Base-by-base conservation (phyloP, 345 rosid genomes). In the Erysimum cheiranthoides region DNA sequence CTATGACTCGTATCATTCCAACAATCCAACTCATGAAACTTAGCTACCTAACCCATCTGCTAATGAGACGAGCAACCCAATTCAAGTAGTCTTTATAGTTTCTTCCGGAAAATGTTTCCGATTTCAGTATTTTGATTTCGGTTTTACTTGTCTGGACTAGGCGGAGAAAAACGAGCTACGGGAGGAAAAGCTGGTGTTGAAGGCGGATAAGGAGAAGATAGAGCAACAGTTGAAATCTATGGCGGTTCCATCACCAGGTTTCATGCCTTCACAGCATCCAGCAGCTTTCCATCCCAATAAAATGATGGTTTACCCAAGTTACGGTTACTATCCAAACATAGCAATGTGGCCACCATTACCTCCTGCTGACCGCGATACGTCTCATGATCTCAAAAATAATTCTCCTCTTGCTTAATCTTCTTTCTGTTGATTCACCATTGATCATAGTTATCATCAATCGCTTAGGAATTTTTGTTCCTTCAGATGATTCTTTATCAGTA, bases 281-380 rank as follows among this genome's bases (percentile, higher is more conserved):
- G 81, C 88, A 11, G 84, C 90, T 31, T 87, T 84, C 82, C 92
- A 84, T 83, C 82, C 67, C 27, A 88, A 73, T 73, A 90, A 85
- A 85, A 82, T 83, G 90, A 83, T 85, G 4, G 85, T 88, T 32
- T 92, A 35, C 57, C 88, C 86, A 40, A 79, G 82, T 80, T 94
- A 81, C 71, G 89, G 88, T 78, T 89, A 77, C 73, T 77, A 71
- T 58, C 76, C 76, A 77, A 70, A 82, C 84, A 64, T 84, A 66
- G 81, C 97, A 18, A 90, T 92, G 99, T 92, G 96, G 96, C 96
- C 90, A 79, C 90, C 84, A 75, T 73, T 95, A 47, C 88, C 85
- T n/a, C 96, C 93, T 28, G 80, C 92, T 13, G 74, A 81, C 28
- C 79, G 82, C 42, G 97, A 92, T 81, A 88, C 97, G 0, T 89